Percentiles rank a stretch among this genome's conserved stretches.
These are phyloP conservation scores for Ascochyta pisi DNA, from an alignment of 2,329 filamentous ascomycete genomes.

Conservation along the genomic window DNA sequence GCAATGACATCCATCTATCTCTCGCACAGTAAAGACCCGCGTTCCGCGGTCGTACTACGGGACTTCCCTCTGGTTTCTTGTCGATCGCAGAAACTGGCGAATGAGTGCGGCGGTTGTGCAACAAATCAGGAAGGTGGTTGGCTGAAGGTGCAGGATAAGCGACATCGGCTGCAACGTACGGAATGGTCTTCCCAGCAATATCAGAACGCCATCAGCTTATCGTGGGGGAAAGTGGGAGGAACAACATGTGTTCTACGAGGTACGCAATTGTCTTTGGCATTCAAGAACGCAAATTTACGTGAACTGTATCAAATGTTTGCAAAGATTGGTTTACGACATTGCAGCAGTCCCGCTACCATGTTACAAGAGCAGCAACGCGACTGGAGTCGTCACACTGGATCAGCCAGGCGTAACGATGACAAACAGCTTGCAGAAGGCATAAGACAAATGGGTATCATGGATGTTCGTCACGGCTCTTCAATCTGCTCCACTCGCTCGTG, in stretches of 20 bases:
- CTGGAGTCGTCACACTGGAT: too few relatives aligned
- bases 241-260: not conserved
- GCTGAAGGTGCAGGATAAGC: slow-evolving; percentile 1
- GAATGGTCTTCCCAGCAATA: not conserved
- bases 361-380: too few relatives aligned
- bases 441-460: slow-evolving; percentile 11
- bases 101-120: not conserved
- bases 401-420: too few relatives aligned
- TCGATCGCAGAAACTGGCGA: slow-evolving; percentile 3
- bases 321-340: too few relatives aligned
- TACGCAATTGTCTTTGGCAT: not conserved
- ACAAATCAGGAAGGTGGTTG: slow-evolving; percentile 14
- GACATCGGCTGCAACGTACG: slow-evolving; percentile 10
- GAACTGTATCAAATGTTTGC: too few relatives aligned
- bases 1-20: slow-evolving; percentile 5
- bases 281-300: not conserved
- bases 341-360: too few relatives aligned
- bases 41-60: slow-evolving; percentile 9
- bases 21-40: not conserved
- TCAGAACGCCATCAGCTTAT: slow-evolving; percentile 10
- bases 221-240: slow-evolving; percentile 1
- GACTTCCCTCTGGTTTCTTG: slow-evolving; percentile 3
- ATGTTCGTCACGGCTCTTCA: not conserved
- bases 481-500: not conserved
- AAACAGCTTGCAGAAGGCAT: not conserved